These are phyloP conservation scores for Chamaecrista fasciculata DNA, from an alignment of 306 rosid species.

Conservation along the genomic window DNA sequence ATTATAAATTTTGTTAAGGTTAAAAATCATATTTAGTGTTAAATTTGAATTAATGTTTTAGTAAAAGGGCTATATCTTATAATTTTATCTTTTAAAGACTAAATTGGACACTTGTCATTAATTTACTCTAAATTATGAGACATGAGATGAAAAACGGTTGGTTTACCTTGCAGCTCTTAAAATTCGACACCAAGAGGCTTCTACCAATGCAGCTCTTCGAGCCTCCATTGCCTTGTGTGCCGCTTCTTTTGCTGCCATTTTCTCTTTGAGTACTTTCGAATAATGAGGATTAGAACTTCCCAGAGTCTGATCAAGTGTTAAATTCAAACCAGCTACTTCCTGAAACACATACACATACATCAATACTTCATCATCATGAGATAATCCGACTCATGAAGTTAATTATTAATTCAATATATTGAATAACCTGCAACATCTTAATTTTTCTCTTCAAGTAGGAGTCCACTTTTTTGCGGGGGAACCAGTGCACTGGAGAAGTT, in stretches of 20 bases:
- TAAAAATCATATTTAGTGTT: no score
- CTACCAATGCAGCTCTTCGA: constrained; percentile 84
- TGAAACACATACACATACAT: constrained; percentile 22
- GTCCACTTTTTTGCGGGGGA: constrained; percentile 79
- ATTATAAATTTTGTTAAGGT: no score
- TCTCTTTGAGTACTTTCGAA: constrained; percentile 75
- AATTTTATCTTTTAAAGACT: no score
- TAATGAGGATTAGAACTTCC: constrained; percentile 94
- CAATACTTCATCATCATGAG: constrained; percentile 10
- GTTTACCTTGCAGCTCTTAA: constrained; percentile 77
- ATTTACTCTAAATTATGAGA: no score
- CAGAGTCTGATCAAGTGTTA: constrained; percentile 87
- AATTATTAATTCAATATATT: no score
- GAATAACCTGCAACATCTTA: constrained; percentile 83
- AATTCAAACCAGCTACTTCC: constrained; percentile 83
- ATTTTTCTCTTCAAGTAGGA: constrained; percentile 86
- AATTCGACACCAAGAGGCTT: constrained; percentile 97
- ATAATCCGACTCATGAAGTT: background rate
- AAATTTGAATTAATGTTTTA: no score
- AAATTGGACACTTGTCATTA: no score
- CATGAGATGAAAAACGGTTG: no score
- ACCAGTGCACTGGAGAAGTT: constrained; percentile 87
- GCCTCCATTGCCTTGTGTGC: constrained; percentile 79
- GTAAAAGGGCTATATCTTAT: no score
- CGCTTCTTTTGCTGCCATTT: constrained; percentile 91